Evolutionary conservation across 202 grass and related monocot species (phyloP).

Genomic region (Saccharum hybrid): DNA sequence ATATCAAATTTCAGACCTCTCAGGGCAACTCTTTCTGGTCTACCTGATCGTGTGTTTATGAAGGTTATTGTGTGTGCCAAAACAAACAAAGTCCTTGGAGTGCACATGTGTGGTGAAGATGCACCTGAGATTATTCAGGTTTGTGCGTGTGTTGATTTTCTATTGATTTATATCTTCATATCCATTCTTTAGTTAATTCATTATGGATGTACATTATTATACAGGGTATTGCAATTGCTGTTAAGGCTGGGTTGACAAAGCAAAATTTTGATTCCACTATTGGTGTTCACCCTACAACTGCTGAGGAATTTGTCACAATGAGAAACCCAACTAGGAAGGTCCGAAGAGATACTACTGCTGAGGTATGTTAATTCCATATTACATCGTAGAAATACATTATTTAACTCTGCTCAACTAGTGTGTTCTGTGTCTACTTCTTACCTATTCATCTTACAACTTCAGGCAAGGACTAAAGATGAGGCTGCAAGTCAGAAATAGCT

Average conservation of each 20-base stretch:
- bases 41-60: slow-evolving; percentile 73
- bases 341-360: slow-evolving; percentile 44
- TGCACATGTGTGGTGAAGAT: slow-evolving; percentile 75
- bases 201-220: slow-evolving; percentile 26
- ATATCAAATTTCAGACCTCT: slow-evolving; percentile 78
- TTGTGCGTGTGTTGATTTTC: not conserved
- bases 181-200: slow-evolving; percentile 20
- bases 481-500: slow-evolving; percentile 38
- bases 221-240: slow-evolving; percentile 78
- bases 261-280: slow-evolving; percentile 76
- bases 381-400: not conserved
- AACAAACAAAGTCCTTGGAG: slow-evolving; percentile 43
- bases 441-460: slow-evolving; percentile 24
- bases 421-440: not conserved
- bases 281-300: slow-evolving; percentile 69
- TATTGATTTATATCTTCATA: not conserved
- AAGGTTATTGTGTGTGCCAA: slow-evolving; percentile 79
- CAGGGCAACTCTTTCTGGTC: slow-evolving; percentile 73
- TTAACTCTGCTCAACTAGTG: slow-evolving; percentile 12
- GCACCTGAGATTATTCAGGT: slow-evolving; percentile 90
- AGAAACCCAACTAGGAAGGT: slow-evolving; percentile 65
- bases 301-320: slow-evolving; percentile 83
- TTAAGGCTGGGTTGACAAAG: slow-evolving; percentile 80
- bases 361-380: slow-evolving; percentile 31
- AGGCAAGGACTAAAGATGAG: slow-evolving; percentile 44